Evolutionary conservation across 2,329 filamentous ascomycete species (phyloP), one percentile per base, ranked within the genome.

Genomic region (Fonsecaea nubica): DNA sequence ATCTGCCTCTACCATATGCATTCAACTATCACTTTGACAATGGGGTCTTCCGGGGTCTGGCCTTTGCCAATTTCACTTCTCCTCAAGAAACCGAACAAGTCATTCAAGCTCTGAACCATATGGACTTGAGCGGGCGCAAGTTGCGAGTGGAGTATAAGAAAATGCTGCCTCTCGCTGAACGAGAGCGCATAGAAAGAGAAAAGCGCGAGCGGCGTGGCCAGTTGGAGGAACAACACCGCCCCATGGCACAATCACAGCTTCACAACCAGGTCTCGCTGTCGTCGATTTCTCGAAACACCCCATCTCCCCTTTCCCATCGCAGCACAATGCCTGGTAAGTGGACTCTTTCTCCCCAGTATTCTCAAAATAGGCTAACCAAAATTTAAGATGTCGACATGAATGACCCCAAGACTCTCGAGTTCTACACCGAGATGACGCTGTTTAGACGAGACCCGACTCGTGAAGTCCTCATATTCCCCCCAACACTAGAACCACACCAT

Each of bases 101-200:
- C 58, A 99, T 99, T 69, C 91, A 97, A 65, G 86, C 90, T 60
- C 90, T 99, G 85, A 99, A 99, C 76, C 93, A 96, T 73, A 91
- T 97, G 78, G 95, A 98, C 75, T 87, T 99, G 8, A 93, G 97
- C 76, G 95, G 95, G 54, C 87, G 95, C 68, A 98, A 98, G 81
- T 82, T 99, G 72, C 87, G 95, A 57, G 95, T 99, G 32, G 95
- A 99, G 79, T 99, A 98, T 83, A 99, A 99, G 85, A 98, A 98
- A 82, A 98, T 99, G 95, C 86, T 99, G 4, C 95, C 95, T 0
- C 87, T 96, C 71, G 92, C 93, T 36, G 95, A 98, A 79, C 88
- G 95, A 60, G 95, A 99, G 80, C 88, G 95, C 48, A 98, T 99
- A 72, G 95, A 99, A 79, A 87, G 95, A 5, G 95, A 98, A 80